Conservation (phyloP, 1,139 yeast species). For the Candida sp. region DNA sequence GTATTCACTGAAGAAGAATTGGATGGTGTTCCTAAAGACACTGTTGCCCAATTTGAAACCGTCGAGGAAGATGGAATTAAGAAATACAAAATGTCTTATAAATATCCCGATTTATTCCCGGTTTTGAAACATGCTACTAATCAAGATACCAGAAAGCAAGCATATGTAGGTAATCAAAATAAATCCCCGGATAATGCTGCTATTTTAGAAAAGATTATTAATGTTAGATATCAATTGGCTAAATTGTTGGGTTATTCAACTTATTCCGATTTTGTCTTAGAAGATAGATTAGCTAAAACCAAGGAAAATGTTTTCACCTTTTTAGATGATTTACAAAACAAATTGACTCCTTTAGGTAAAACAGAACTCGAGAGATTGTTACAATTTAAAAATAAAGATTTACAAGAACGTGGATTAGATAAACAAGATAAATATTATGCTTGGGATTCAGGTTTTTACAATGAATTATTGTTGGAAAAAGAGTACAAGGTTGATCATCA, state of each 20-base stretch:
- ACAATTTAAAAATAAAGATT: slow-evolving; percentile 53
- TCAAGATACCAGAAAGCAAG: slow-evolving; percentile 62
- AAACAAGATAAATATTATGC: slow-evolving; percentile 49
- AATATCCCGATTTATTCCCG: slow-evolving; percentile 77
- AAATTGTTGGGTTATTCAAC: slow-evolving; percentile 60
- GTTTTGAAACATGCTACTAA: slow-evolving; percentile 66
- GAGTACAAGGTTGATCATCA: slow-evolving; percentile 71
- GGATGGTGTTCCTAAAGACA: slow-evolving; percentile 69
- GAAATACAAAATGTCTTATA: slow-evolving; percentile 67
- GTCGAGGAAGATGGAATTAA: slow-evolving; percentile 35
- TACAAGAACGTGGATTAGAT: slow-evolving; percentile 35
- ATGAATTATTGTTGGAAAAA: slow-evolving; percentile 59
- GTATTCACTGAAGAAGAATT: slow-evolving; percentile 62
- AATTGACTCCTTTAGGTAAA: slow-evolving; percentile 56
- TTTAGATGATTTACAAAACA: slow-evolving; percentile 55
- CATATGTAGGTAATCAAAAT: slow-evolving; percentile 64
- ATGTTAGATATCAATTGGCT: slow-evolving; percentile 61
- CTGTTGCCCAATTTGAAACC: slow-evolving; percentile 54
- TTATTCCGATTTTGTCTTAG: slow-evolving; percentile 67
- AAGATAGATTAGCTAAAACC: slow-evolving; percentile 76
- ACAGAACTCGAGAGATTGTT: slow-evolving; percentile 50
- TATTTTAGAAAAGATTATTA: slow-evolving; percentile 56
- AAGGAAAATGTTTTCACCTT: slow-evolving; percentile 58
- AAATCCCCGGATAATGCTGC: slow-evolving; percentile 62
- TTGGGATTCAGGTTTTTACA: slow-evolving; percentile 74